Conservation (phyloP, 495 filamentous ascomycete species). For the Penicillium coffeae region DNA sequence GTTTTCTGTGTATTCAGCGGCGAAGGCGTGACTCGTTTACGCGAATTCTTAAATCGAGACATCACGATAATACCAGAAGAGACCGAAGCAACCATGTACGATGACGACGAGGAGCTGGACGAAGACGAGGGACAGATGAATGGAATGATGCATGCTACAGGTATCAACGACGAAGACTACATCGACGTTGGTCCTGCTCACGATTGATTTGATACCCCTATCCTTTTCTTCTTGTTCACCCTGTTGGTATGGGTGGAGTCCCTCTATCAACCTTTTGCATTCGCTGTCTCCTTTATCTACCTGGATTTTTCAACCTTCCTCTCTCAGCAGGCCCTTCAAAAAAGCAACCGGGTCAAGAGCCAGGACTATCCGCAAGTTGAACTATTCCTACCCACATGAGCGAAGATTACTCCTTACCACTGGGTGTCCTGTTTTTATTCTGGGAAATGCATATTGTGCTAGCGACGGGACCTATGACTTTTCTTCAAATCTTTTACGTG, state of each 20-base stretch:
- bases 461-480: constrained; percentile 13
- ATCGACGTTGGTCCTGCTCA: constrained; percentile 41
- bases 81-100: constrained; percentile 51
- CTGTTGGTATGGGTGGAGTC: constrained; percentile 13
- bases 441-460: constrained; percentile 34
- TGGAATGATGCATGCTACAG: constrained; percentile 52
- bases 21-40: constrained; percentile 71
- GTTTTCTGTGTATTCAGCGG: constrained; percentile 98
- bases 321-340: constrained; percentile 5
- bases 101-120: constrained; percentile 53
- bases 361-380: constrained; percentile 12
- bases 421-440: constrained; percentile 16
- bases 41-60: constrained; percentile 65
- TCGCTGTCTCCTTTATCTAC: constrained; percentile 16
- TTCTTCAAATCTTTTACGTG: constrained; percentile 1
- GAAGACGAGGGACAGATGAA: constrained; percentile 53
- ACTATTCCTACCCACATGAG: constrained; percentile 30
- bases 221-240: constrained; percentile 12
- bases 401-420: constrained; percentile 21
- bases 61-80: constrained; percentile 28
- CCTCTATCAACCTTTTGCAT: constrained; percentile 6
- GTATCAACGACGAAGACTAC: constrained; percentile 49
- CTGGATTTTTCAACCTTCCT: constrained; percentile 12
- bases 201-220: constrained; percentile 39
- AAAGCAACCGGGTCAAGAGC: background rate